Evolutionary conservation across 495 filamentous ascomycete species (phyloP).

Genomic region (Tuber calosporum): DNA sequence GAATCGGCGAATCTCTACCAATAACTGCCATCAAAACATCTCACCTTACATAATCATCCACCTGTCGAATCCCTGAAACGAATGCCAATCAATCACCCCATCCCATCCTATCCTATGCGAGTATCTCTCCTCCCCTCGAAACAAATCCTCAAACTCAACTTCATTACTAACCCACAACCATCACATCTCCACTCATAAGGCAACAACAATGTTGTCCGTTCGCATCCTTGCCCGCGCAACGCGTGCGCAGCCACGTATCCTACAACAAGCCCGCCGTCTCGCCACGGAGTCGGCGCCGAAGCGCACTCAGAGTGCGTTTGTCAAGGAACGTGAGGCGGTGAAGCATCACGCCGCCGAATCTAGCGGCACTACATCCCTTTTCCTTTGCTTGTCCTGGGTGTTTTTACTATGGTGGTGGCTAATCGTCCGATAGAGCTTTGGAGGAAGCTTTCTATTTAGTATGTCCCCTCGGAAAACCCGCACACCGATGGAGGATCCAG

Average conservation of each 20-base stretch:
- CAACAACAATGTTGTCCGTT: constrained; percentile 24
- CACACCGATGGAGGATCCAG: constrained; percentile 9
- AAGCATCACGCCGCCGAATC: constrained; percentile 78
- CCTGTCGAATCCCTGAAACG: neutral
- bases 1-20: neutral
- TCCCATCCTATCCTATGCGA: neutral
- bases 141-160: neutral
- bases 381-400: neutral
- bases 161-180: neutral
- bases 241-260: constrained; percentile 51
- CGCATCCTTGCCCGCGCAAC: constrained; percentile 48
- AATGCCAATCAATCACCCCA: neutral
- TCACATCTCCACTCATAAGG: neutral
- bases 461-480: constrained; percentile 42
- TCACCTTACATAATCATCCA: neutral
- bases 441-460: constrained; percentile 92
- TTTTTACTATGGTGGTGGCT: constrained; percentile 6
- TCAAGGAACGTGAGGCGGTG: constrained; percentile 72
- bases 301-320: constrained; percentile 73
- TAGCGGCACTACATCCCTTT: constrained; percentile 54
- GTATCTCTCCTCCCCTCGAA: neutral
- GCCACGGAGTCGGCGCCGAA: constrained; percentile 37
- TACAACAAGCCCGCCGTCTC: constrained; percentile 38
- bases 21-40: neutral
- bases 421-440: constrained; percentile 61